Percentiles rank a stretch among this genome's conserved stretches.
Conservation (phyloP, 2,329 filamentous ascomycete genomes). For the Hypoxylon sp. region DNA sequence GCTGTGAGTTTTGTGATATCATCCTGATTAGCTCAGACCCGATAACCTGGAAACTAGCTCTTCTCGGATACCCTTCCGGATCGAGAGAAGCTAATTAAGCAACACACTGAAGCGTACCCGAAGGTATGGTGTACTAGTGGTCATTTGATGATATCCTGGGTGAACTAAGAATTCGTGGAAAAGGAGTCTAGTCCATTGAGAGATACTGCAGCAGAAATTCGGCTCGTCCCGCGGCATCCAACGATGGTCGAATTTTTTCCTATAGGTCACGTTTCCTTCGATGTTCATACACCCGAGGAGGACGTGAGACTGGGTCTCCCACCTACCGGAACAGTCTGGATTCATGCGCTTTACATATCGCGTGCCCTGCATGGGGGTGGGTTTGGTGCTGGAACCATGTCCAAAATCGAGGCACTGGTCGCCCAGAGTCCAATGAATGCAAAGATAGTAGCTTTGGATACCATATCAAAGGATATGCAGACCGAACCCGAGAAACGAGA, state of each 20-base stretch:
- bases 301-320: conserved; percentile 55
- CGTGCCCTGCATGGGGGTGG: conserved; percentile 57
- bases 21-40: conserved; percentile 23
- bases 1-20: conserved; percentile 54
- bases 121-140: conserved; percentile 45
- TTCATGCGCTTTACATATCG: conserved; percentile 61
- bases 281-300: conserved; percentile 52
- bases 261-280: conserved; percentile 60
- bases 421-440: conserved; percentile 54
- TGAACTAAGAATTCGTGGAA: conserved; percentile 10
- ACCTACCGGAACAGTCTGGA: conserved; percentile 55
- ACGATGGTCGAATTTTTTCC: conserved; percentile 55
- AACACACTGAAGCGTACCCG: conserved; percentile 53
- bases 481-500: conserved; percentile 46
- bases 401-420: conserved; percentile 54
- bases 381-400: conserved; percentile 58
- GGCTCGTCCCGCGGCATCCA: conserved; percentile 51
- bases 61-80: conserved; percentile 53
- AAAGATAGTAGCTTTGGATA: conserved; percentile 58
- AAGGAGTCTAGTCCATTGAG: conserved; percentile 55
- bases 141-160: conserved; percentile 15
- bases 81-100: conserved; percentile 51
- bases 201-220: conserved; percentile 56
- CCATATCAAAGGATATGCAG: conserved; percentile 52
- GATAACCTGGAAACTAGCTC: conserved; percentile 47